Evolutionary conservation across 345 rosid genomes (phyloP).

Genomic region (Hevea brasiliensis): DNA sequence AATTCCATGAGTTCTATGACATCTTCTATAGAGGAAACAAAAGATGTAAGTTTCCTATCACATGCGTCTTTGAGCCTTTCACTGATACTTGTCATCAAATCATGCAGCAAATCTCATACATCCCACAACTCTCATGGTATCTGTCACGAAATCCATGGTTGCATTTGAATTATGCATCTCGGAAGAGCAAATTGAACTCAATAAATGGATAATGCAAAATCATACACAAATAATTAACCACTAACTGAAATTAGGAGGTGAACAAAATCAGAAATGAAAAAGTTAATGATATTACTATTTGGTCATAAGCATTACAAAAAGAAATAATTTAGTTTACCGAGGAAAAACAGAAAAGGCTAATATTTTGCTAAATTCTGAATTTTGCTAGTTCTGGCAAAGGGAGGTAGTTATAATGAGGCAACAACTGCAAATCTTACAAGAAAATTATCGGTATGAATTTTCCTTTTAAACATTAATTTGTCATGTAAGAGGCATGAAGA

Average conservation of each 20-base stretch:
- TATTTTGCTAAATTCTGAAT: conserved; percentile 15
- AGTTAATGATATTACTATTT: neutral
- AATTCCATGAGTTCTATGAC: too few species aligned
- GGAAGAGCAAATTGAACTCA: neutral
- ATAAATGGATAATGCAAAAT: neutral
- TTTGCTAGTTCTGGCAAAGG: conserved; percentile 76
- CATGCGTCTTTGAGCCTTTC: too few species aligned
- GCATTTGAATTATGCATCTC: neutral
- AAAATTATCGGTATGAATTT: conserved; percentile 63
- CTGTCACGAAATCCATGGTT: neutral
- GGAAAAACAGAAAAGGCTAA: neutral
- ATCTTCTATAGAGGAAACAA: too few species aligned
- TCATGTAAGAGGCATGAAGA: neutral
- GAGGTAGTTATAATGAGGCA: conserved; percentile 70
- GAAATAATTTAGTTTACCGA: neutral
- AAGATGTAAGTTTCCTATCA: too few species aligned
- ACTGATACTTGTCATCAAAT: neutral
- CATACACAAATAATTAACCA: neutral
- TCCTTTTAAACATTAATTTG: conserved; percentile 5
- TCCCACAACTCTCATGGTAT: too few species aligned
- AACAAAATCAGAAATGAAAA: neutral
- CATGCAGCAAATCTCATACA: neutral
- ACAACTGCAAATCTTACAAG: conserved; percentile 72
- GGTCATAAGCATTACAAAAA: neutral
- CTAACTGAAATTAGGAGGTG: neutral